These are phyloP conservation scores for Capronia americana DNA, from an alignment of 2,329 filamentous ascomycete species.

Conservation along the genomic window DNA sequence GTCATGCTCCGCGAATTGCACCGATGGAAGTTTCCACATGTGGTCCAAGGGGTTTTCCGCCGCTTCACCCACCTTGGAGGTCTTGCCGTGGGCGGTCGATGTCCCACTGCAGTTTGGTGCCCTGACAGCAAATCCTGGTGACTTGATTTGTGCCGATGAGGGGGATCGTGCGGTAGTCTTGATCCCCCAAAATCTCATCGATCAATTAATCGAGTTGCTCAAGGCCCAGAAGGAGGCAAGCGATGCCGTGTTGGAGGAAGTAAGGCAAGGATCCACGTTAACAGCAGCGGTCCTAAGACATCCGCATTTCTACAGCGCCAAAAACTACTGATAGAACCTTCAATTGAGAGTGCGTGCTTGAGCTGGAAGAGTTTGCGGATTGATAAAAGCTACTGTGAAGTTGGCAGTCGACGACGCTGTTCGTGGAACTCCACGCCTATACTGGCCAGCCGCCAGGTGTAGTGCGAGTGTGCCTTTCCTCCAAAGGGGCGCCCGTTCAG, in stretches of 20 bases:
- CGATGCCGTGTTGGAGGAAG: background rate
- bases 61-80: constrained; percentile 9
- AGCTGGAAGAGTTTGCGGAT: too few species aligned
- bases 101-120: constrained; percentile 9
- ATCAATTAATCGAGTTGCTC: background rate
- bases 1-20: constrained; percentile 6
- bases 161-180: constrained; percentile 10
- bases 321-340: too few species aligned
- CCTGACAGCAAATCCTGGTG: constrained; percentile 8
- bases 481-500: too few species aligned
- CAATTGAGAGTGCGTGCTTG: too few species aligned
- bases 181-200: constrained; percentile 2
- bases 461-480: too few species aligned
- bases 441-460: too few species aligned
- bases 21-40: constrained; percentile 11
- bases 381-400: too few species aligned
- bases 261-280: background rate
- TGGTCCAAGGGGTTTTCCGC: constrained; percentile 18
- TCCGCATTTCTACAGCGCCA: constrained; percentile 5
- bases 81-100: constrained; percentile 9
- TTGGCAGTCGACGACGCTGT: too few species aligned
- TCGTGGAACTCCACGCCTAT: too few species aligned
- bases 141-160: constrained; percentile 16
- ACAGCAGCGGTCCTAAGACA: background rate
- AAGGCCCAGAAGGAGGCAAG: background rate